Base-by-base conservation (phyloP, 768 basidiomycete species). In the Tulasnella sp. region DNA sequence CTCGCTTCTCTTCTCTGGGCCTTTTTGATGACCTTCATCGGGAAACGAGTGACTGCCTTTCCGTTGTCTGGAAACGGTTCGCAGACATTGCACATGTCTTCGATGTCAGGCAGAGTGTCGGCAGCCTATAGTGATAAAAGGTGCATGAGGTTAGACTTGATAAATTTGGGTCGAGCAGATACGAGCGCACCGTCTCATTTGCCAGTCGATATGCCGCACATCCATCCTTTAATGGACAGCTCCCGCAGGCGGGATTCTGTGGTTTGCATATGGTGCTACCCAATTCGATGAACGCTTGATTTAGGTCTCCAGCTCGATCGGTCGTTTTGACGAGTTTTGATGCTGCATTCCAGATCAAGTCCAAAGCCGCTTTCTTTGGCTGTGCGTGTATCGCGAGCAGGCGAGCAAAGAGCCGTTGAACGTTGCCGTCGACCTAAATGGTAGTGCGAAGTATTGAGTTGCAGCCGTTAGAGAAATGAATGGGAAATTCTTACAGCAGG, bases 241-340 rank as follows among this genome's bases (percentile, higher is more conserved):
- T 80, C 22, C 80, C 83, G 80, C 96, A 98, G 25, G 84, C 83
- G 12, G 96, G 96, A 78, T 92, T 89, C 78, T 89, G 90, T 54
- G 93, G 90, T 82, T 91, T 95, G 84, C 96, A 99, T 2, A 97
- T 88, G 3, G 94, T 97, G 81, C 93, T 93, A 70, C 96, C 96
- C 8, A 98, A 89, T 81, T 99, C 96, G 82, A 98, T 98, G 71
- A 99, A 85, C 17, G 93, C 95, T 84, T 97, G 92, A 80, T 97
- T 97, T 78, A 96, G 86, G 81, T 96, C 93, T 22, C 95, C 94
- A 0, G 94, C 88, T 78, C 86, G 82, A 40, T 87, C 85, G 70
- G 85, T 81, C 15, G 78, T 84, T 52, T 88, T 83, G 12, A 97
- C 91, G 81, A 97, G 87, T 2, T 85, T 86, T 52, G 85, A 85